Evolutionary conservation across 805 yeast genomes (phyloP).

Genomic region (Teunomyces stri): DNA sequence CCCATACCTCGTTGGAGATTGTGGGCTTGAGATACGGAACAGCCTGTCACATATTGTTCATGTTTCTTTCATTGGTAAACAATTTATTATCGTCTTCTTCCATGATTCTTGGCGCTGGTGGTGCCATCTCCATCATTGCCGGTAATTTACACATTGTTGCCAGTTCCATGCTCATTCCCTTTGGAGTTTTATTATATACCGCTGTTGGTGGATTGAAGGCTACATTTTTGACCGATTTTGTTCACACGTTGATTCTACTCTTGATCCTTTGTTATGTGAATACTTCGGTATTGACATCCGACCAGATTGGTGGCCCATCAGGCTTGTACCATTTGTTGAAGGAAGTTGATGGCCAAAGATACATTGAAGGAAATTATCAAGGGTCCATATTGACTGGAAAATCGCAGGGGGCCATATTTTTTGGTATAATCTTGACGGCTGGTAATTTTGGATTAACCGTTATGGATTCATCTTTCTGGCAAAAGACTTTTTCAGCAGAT

Average conservation of each 20-base stretch:
- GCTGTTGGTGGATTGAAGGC: conserved; percentile 51
- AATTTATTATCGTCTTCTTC: conserved; percentile 24
- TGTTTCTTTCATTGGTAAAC: conserved; percentile 23
- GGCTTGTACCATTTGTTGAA: conserved; percentile 23
- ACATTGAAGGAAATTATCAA: conserved; percentile 29
- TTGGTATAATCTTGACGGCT: conserved; percentile 32
- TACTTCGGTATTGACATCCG: conserved; percentile 24
- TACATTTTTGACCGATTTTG: conserved; percentile 48
- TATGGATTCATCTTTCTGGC: conserved; percentile 42
- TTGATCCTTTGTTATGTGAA: conserved; percentile 25
- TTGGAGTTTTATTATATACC: conserved; percentile 46
- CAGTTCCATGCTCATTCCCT: conserved; percentile 26
- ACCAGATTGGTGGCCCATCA: conserved; percentile 26
- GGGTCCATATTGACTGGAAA: conserved; percentile 38
- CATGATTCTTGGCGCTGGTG: conserved; percentile 28
- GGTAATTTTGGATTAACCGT: conserved; percentile 40
- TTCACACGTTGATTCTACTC: conserved; percentile 18
- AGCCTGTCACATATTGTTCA: conserved; percentile 20
- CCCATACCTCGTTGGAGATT: conserved; percentile 30
- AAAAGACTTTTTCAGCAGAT: conserved; percentile 37
- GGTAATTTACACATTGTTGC: conserved; percentile 28
- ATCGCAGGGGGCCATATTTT: conserved; percentile 31
- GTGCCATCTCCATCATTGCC: conserved; percentile 26
- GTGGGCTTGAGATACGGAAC: conserved; percentile 28
- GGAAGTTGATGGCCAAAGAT: conserved; percentile 15